Percentiles rank a stretch among this genome's conserved stretches.
Evolutionary conservation across 495 filamentous ascomycete species (phyloP).

Genomic region (Hyaloscypha bicolor): DNA sequence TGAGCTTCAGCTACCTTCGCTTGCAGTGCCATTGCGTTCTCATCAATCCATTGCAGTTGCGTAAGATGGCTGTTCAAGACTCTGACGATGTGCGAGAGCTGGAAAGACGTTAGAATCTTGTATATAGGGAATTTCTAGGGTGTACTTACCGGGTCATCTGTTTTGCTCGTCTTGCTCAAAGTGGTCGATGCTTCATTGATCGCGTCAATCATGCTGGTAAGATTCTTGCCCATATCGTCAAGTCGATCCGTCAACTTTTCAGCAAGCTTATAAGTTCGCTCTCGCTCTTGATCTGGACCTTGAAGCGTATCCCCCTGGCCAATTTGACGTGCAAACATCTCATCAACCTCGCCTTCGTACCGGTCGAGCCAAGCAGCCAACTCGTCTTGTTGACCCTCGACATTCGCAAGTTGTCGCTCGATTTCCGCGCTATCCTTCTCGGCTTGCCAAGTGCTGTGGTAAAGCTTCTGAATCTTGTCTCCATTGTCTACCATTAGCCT

Average conservation of each 20-base stretch:
- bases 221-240: conserved; percentile 88
- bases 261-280: conserved; percentile 89
- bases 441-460: conserved; percentile 82
- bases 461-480: conserved; percentile 89
- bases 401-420: conserved; percentile 81
- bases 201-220: conserved; percentile 95
- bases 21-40: conserved; percentile 76
- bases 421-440: conserved; percentile 89
- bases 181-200: conserved; percentile 85
- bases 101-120: conserved; percentile 30
- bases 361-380: conserved; percentile 79
- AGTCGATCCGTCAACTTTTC: conserved; percentile 86
- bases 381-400: conserved; percentile 92
- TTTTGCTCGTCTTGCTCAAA: conserved; percentile 83
- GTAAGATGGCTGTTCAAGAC: conserved; percentile 90
- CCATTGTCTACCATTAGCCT: conserved; percentile 87
- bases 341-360: conserved; percentile 87
- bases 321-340: conserved; percentile 72
- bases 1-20: conserved; percentile 77
- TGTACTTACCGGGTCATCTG: conserved; percentile 85
- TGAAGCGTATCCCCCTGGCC: conserved; percentile 69
- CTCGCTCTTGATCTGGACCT: conserved; percentile 90
- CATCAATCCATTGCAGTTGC: conserved; percentile 89
- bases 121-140: conserved; percentile 11
- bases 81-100: conserved; percentile 92